Evolutionary conservation across 2,329 filamentous ascomycete genomes (phyloP).

Genomic region (Sporothrix schenckii): DNA sequence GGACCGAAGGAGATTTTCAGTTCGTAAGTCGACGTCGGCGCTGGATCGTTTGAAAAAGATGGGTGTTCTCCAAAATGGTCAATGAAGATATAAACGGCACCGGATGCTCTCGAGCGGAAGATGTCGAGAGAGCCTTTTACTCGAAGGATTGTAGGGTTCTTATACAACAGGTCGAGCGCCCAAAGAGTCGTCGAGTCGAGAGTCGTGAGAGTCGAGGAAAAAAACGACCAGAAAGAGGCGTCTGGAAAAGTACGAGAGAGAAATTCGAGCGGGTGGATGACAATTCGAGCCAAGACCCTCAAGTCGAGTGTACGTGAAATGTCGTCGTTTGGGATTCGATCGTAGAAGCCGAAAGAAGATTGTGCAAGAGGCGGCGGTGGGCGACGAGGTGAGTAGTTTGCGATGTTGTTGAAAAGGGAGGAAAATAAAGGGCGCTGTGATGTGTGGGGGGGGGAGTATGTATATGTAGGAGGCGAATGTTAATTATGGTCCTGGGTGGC

Average conservation of each 20-base stretch:
- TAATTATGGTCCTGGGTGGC: constrained; percentile 36
- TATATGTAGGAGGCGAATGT: constrained; percentile 35
- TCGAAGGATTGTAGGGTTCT: neutral
- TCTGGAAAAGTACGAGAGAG: neutral
- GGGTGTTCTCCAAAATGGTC: neutral
- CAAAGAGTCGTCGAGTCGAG: constrained; percentile 18
- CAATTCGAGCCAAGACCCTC: neutral
- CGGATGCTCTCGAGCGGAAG: constrained; percentile 8
- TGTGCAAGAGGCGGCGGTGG: neutral
- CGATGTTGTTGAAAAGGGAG: constrained; percentile 17
- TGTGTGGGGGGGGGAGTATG: constrained; percentile 37
- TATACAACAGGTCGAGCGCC: neutral
- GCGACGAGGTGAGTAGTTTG: neutral
- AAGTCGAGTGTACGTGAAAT: neutral
- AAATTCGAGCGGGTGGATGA: neutral
- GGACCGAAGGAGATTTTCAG: neutral
- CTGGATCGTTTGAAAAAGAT: neutral
- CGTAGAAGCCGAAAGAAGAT: neutral
- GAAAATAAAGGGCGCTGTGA: constrained; percentile 30
- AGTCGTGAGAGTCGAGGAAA: neutral
- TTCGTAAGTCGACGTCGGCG: constrained; percentile 15
- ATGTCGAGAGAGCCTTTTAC: neutral
- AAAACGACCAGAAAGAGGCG: neutral
- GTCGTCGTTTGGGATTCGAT: constrained; percentile 8
- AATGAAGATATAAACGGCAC: neutral